These are phyloP conservation scores for Penstemon barbatus DNA, from an alignment of 257 asterid species.

Conservation along the genomic window DNA sequence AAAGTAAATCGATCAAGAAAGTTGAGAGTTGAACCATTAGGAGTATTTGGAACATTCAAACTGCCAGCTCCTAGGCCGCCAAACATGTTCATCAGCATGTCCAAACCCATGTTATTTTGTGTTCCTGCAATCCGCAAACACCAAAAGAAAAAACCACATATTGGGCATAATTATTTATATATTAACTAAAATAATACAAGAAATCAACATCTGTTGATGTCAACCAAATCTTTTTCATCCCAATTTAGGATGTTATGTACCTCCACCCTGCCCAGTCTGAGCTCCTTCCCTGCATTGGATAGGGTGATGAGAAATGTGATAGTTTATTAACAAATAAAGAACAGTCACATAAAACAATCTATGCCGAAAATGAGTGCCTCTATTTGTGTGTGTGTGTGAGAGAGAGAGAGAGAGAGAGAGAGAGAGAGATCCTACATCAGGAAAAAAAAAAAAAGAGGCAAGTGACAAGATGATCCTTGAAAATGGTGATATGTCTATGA, in stretches of 20 bases:
- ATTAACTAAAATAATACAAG: neutral
- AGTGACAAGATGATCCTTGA: no score
- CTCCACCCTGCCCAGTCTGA: slow-evolving; percentile 42
- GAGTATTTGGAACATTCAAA: slow-evolving; percentile 35
- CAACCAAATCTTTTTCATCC: neutral
- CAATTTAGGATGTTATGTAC: slow-evolving; percentile 28
- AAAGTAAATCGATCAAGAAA: neutral
- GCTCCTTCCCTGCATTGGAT: slow-evolving; percentile 41
- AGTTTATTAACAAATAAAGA: neutral
- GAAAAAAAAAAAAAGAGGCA: no score
- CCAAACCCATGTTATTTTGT: slow-evolving; percentile 35
- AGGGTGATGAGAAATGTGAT: slow-evolving; percentile 10
- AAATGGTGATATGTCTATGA: no score
- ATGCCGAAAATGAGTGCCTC: neutral
- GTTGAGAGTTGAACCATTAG: slow-evolving; percentile 35
- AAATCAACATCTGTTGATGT: neutral
- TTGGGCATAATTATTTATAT: neutral
- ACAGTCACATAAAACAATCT: neutral
- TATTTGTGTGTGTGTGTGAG: no score
- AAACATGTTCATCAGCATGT: slow-evolving; percentile 53
- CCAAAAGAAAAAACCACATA: neutral
- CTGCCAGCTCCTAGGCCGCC: slow-evolving; percentile 61
- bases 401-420: no score
- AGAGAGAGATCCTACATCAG: neutral
- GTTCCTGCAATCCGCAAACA: slow-evolving; percentile 34